phyloP scores from a whole-genome alignment of 2,329 filamentous ascomycete species.

The Pseudogymnoascus sp. region DNA sequence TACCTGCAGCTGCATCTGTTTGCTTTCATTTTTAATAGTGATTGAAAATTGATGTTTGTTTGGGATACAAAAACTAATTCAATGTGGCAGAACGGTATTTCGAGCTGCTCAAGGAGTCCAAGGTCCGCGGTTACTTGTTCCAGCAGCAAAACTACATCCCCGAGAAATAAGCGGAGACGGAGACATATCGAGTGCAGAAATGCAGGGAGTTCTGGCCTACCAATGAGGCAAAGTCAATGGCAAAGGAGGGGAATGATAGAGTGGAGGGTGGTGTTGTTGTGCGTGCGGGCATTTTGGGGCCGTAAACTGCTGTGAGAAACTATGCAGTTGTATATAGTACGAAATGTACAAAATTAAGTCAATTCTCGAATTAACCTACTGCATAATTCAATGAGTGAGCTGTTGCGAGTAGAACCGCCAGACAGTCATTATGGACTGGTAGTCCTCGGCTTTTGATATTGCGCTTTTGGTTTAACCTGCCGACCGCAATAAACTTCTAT shows the following conservation, averaged over 20 bases:
- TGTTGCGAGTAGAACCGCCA: background rate
- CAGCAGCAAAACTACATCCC: slow-evolving; percentile 69
- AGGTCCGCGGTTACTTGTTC: slow-evolving; percentile 72
- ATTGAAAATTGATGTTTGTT: background rate
- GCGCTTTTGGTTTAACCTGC: background rate
- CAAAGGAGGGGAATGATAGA: background rate
- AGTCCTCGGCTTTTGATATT: slow-evolving; percentile 5
- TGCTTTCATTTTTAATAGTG: background rate
- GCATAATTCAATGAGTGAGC: background rate
- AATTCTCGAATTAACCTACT: background rate
- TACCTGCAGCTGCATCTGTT: background rate
- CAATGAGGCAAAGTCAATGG: slow-evolving; percentile 6
- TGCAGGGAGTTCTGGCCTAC: background rate
- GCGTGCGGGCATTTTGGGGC: background rate
- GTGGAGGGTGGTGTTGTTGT: background rate
- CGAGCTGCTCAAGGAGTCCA: slow-evolving; percentile 66
- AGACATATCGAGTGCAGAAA: background rate
- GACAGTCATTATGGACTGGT: background rate
- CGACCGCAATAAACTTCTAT: slow-evolving; percentile 9
- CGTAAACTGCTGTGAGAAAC: background rate
- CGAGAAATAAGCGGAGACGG: slow-evolving; percentile 31
- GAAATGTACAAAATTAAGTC: slow-evolving; percentile 10
- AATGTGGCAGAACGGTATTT: slow-evolving; percentile 62
- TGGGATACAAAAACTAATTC: slow-evolving; percentile 12
- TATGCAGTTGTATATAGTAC: slow-evolving; percentile 9